These are phyloP conservation scores for Rhipidocladum racemiflorum DNA, from an alignment of 176 grass and related monocot genomes.

Conservation along the genomic window DNA sequence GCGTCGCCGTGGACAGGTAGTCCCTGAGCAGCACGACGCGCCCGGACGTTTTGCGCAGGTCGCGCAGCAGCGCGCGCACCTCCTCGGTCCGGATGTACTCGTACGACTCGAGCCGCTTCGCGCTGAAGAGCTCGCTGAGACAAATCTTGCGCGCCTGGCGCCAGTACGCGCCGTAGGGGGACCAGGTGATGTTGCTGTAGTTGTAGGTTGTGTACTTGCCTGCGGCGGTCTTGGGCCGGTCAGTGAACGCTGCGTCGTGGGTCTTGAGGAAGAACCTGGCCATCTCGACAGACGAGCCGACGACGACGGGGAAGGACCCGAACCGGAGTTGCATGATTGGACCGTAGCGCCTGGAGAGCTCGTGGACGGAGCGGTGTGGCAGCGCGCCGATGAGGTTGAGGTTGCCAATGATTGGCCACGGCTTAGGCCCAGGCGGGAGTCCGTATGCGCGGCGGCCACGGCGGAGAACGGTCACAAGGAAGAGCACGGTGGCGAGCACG, in stretches of 20 bases:
- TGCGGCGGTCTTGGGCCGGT: conserved; percentile 29
- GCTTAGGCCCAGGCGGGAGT: conserved; percentile 41
- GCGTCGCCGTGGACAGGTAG: conserved; percentile 33
- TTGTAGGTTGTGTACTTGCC: too few species aligned
- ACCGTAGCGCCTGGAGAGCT: conserved; percentile 41
- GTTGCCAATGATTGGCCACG: conserved; percentile 52
- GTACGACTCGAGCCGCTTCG: conserved; percentile 35
- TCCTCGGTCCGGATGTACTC: conserved; percentile 47
- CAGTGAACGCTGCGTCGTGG: conserved; percentile 32
- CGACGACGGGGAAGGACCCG: conserved; percentile 34
- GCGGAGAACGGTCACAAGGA: conserved; percentile 6
- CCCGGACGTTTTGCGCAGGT: conserved; percentile 7
- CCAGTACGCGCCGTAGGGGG: conserved; percentile 43
- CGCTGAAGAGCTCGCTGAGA: conserved; percentile 48
- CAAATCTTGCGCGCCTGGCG: conserved; percentile 46
- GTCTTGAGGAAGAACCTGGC: conserved; percentile 48
- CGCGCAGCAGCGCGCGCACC: conserved; percentile 27
- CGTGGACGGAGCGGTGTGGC: conserved; percentile 40
- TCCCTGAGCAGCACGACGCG: conserved; percentile 41
- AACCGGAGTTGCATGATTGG: conserved; percentile 38
- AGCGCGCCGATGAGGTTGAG: conserved; percentile 38
- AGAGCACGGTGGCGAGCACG: background rate
- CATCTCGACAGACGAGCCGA: conserved; percentile 35
- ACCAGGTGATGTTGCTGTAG: conserved; percentile 47
- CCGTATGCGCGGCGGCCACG: conserved; percentile 4